Base-by-base conservation (phyloP, 495 filamentous ascomycete genomes). In the Penicillium psychrofluorescens region DNA sequence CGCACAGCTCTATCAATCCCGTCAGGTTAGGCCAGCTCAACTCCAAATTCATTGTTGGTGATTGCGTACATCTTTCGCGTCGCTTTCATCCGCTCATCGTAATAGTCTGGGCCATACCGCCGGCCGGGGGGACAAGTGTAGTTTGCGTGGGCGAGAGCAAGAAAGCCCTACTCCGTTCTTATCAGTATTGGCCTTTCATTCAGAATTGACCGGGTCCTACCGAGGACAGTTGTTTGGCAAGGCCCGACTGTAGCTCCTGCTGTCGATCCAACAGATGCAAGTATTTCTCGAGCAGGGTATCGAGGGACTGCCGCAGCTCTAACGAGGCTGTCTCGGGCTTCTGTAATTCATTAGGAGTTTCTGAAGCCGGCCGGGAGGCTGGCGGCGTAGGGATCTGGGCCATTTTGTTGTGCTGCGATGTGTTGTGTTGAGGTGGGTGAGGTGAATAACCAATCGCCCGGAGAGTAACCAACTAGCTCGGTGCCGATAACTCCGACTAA, bases 71-170 rank as follows among this genome's bases (percentile, higher is more conserved):
- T 61, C 55, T 70, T 68, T 36, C 60, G 53, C 1, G 60, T 70
- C 11, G 85, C 81, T 47, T 83, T 79, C 83, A 87, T 88, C 40
- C 84, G 70, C 48, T 76, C 77, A 61, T 88, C 84, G 56, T 84
- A 90, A 57, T 77, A 76, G 46, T 86, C 83, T 39, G 67, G 67
- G 15, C 83, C 83, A 59, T 83, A 87, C 38, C 76, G 66, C 40
- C 78, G 56, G 8, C 81, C 81, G 9, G 79, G 74, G 35, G 77
- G 68, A 36, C 78, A 81, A 13, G 74, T 68, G 62, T 85, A 88
- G 59, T 88, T 88, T 36, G 85, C 84, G 42, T 82, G 77, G 16
- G 85, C 80, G 13, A 90, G 72, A 29, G 67, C 63, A 15, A 78
- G 46, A 44, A 72, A 76, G 12, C 73, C 74, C 71, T 76, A 47